Percentiles rank a stretch among this genome's conserved stretches.
phyloP scores from a whole-genome alignment of 2,329 filamentous ascomycete species.

The Xylariomycetidae sp. region DNA sequence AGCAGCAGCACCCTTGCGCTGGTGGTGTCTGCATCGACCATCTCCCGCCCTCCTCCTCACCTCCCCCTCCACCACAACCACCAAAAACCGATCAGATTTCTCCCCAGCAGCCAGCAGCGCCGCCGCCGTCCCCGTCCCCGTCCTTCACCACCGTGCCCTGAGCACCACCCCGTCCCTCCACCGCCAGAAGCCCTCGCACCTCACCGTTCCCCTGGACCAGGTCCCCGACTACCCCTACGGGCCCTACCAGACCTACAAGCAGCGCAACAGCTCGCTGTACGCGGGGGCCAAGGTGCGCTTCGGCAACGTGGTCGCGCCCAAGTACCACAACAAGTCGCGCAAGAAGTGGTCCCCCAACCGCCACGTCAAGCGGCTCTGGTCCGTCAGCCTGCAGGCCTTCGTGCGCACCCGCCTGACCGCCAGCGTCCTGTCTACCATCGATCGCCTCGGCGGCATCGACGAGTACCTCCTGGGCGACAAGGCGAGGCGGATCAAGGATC shows the following conservation, averaged over 20 bases:
- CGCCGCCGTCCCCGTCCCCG: not conserved
- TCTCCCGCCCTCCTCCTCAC: constrained; percentile 1
- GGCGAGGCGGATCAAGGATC: constrained; percentile 71
- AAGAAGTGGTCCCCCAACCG: constrained; percentile 75
- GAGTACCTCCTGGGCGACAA: constrained; percentile 84
- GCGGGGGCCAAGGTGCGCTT: constrained; percentile 67
- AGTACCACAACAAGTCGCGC: constrained; percentile 65
- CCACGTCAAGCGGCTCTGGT: constrained; percentile 63
- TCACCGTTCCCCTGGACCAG: constrained; percentile 33
- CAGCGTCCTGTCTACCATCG: constrained; percentile 67
- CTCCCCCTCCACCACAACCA: constrained; percentile 2
- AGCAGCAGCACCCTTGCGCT: not conserved
- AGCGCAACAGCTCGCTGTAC: constrained; percentile 72
- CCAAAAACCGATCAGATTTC: no score
- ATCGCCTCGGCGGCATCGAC: constrained; percentile 84
- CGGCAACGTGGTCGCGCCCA: constrained; percentile 70
- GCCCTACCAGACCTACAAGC: constrained; percentile 67
- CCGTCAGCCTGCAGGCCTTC: constrained; percentile 54
- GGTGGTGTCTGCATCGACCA: constrained; percentile 5
- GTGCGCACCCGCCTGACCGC: constrained; percentile 67
- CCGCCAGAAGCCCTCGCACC: constrained; percentile 28
- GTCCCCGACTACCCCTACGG: constrained; percentile 70
- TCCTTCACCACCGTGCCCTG: constrained; percentile 12
- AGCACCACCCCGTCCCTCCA: constrained; percentile 15
- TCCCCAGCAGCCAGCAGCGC: no score